Percentiles rank a stretch among this genome's conserved stretches.
Evolutionary conservation across 352 stramenopile species (phyloP).

Genomic region (Phytophthora kernoviae): DNA sequence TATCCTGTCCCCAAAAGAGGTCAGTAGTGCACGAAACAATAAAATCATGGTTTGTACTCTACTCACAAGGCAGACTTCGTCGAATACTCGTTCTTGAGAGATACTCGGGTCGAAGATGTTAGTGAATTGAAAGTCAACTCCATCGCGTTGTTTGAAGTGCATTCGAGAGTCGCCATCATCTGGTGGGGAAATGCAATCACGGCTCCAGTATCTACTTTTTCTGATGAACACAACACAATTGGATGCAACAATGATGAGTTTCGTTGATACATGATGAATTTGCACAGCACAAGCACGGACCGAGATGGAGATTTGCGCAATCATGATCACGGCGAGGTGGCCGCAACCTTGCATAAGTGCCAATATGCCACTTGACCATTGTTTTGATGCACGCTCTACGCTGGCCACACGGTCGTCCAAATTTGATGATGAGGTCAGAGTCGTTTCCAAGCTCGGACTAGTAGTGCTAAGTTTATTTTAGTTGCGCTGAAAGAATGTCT

Average conservation of each 20-base stretch:
- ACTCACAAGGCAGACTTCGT: slow-evolving; percentile 63
- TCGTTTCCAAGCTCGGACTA: slow-evolving; percentile 22
- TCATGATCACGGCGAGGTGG: slow-evolving; percentile 60
- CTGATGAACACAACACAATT: slow-evolving; percentile 30
- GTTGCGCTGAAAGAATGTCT: not conserved
- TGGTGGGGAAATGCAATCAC: slow-evolving; percentile 69
- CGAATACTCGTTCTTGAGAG: slow-evolving; percentile 75
- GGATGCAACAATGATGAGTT: not conserved
- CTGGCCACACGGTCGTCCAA: slow-evolving; percentile 2
- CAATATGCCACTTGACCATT: slow-evolving; percentile 83
- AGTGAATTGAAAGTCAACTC: slow-evolving; percentile 71
- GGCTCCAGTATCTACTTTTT: slow-evolving; percentile 49
- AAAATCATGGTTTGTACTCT: not conserved
- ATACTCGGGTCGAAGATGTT: slow-evolving; percentile 71
- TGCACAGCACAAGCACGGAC: slow-evolving; percentile 19
- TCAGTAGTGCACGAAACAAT: not conserved
- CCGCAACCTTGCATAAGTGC: slow-evolving; percentile 72
- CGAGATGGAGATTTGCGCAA: slow-evolving; percentile 65
- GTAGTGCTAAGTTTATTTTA: slow-evolving; percentile 32
- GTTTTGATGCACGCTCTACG: too few relatives aligned
- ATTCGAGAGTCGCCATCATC: slow-evolving; percentile 59
- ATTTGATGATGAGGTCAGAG: slow-evolving; percentile 6
- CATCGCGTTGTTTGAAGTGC: slow-evolving; percentile 75
- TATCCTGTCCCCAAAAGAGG: slow-evolving; percentile 43
- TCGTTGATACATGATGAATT: not conserved